Conservation (phyloP, 2,329 filamentous ascomycete genomes). For the Lasiodiplodia hormozganensis region DNA sequence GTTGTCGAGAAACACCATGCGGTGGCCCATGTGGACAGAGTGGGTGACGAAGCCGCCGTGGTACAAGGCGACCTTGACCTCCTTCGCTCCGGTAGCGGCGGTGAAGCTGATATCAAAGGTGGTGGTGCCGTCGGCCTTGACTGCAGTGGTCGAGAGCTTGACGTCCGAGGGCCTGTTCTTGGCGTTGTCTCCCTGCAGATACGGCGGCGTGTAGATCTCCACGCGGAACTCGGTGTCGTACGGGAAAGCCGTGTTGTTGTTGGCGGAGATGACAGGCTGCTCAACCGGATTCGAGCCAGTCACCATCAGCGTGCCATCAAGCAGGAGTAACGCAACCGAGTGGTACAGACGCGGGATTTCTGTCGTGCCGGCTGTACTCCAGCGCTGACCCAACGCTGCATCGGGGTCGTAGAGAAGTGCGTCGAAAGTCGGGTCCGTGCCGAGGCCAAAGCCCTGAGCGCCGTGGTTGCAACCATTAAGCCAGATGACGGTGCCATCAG, state of each 20-base stretch:
- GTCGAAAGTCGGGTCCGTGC: slow-evolving; percentile 60
- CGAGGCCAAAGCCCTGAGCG: slow-evolving; percentile 67
- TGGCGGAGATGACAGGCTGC: slow-evolving; percentile 58
- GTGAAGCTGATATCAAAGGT: slow-evolving; percentile 59
- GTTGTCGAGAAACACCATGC: slow-evolving; percentile 62
- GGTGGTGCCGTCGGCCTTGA: slow-evolving; percentile 52
- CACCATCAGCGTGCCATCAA: slow-evolving; percentile 66
- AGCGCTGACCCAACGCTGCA: slow-evolving; percentile 59
- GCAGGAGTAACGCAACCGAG: slow-evolving; percentile 64
- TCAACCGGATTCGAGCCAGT: slow-evolving; percentile 68
- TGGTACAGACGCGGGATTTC: slow-evolving; percentile 63
- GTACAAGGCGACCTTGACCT: slow-evolving; percentile 60
- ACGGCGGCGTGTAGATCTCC: slow-evolving; percentile 67
- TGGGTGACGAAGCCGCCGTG: slow-evolving; percentile 68
- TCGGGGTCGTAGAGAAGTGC: slow-evolving; percentile 65
- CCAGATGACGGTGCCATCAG: slow-evolving; percentile 69
- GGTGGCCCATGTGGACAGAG: slow-evolving; percentile 67
- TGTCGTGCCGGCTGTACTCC: slow-evolving; percentile 53
- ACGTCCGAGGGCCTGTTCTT: slow-evolving; percentile 58
- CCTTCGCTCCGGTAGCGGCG: slow-evolving; percentile 50
- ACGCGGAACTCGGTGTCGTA: slow-evolving; percentile 68
- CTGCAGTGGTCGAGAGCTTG: slow-evolving; percentile 50
- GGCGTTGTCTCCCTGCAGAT: slow-evolving; percentile 61
- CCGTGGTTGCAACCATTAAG: slow-evolving; percentile 65
- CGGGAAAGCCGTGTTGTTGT: slow-evolving; percentile 46